Evolutionary conservation across 139 green algal genomes (phyloP), one percentile per base, ranked within the genome.

Genomic region (Asterochloris erici): DNA sequence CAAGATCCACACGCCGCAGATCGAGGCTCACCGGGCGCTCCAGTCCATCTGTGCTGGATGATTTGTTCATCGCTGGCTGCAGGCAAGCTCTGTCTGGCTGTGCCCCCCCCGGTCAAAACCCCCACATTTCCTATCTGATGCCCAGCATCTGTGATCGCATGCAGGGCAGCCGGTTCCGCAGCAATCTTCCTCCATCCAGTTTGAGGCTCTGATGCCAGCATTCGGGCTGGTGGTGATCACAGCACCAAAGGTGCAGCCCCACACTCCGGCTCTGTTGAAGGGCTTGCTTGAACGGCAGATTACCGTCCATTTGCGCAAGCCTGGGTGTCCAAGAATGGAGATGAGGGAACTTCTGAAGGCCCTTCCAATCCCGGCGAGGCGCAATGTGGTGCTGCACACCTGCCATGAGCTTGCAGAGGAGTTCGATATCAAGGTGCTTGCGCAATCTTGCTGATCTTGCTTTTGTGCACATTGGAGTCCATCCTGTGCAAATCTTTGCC

Each of bases 261-360:
- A 79, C 12, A 60, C 68, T 10, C 24, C 26, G 19, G 15, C 11
- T 0, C n/a, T 80, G 0, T 69, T 61, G 60, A 80, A 19, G 2
- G 10, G 38, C 24, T 60, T 81, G 77, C 63, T 63, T 0, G 24
- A 23, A 13, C 61, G 77, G 16, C 27, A 74, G 9, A 14, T 19
- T n/a, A 63, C 61, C 15, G 47, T 81, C 21, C 77, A 81, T 23
- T 28, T 81, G 26, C 77, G 77, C 13, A 81, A 81, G 77, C 77
- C 77, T 28, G 63, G 27, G 15, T 81, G 62, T 63, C 21, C 21
- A 26, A 63, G 13, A 26, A 14, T 21, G 24, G 63, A 73, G 0
- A 38, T 38, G 26, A 16, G 14, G 4, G 26, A 11, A 6, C 63
- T 81, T 17, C 77, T 81, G n/a, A 63, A 62, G 14, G n/a, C n/a